These are phyloP conservation scores for Trametes villosa DNA, from an alignment of 768 basidiomycete genomes.

Conservation along the genomic window DNA sequence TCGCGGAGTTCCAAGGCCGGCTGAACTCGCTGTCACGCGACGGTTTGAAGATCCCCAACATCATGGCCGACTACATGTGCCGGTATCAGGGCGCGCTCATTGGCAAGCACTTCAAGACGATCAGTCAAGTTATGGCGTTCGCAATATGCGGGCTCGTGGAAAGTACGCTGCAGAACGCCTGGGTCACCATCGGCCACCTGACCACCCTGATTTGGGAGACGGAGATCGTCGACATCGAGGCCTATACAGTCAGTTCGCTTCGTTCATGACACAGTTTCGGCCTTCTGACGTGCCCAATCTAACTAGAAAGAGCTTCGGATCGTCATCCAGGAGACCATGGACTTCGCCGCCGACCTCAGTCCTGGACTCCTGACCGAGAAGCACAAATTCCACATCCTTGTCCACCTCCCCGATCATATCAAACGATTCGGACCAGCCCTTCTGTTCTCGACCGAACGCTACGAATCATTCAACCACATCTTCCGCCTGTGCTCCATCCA, in stretches of 20 bases:
- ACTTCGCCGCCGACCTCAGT: not conserved
- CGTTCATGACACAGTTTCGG: too few species aligned
- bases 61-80: constrained; percentile 38
- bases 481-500: constrained; percentile 31
- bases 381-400: constrained; percentile 36
- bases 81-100: constrained; percentile 37
- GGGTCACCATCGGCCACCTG: constrained; percentile 28
- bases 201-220: constrained; percentile 28
- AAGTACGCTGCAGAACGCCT: constrained; percentile 19
- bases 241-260: not conserved
- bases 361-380: not conserved
- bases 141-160: constrained; percentile 22
- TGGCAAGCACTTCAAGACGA: constrained; percentile 38
- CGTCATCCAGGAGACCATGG: constrained; percentile 30
- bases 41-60: constrained; percentile 31
- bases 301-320: too few species aligned
- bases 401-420: constrained; percentile 31
- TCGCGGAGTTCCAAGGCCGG: constrained; percentile 29
- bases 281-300: too few species aligned
- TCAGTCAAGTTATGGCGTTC: constrained; percentile 24
- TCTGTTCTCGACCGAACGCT: constrained; percentile 36
- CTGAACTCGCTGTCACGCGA: constrained; percentile 31
- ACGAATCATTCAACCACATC: constrained; percentile 36
- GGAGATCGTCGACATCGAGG: constrained; percentile 21
- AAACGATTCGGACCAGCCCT: constrained; percentile 35